Evolutionary conservation across 108 stramenopile species (phyloP).

Genomic region (Seminavis robusta): DNA sequence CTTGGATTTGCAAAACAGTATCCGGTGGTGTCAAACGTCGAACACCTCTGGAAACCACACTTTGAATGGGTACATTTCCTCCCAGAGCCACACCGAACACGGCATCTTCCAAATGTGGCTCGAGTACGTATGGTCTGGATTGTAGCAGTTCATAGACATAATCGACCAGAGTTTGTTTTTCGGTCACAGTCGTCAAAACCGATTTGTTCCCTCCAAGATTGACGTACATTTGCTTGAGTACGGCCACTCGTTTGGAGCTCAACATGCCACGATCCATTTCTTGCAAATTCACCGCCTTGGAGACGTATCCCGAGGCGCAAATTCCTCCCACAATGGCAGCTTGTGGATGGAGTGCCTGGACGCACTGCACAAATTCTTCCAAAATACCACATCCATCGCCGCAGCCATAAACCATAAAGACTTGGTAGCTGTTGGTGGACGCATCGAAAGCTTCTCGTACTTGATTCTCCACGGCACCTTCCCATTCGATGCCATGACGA

Average conservation of each 20-base stretch:
- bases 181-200: neutral
- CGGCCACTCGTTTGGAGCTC: neutral
- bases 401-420: conserved; percentile 40
- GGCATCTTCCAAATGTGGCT: conserved; percentile 8
- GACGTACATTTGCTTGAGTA: neutral
- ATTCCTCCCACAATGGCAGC: conserved; percentile 53
- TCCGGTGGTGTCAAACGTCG: conserved; percentile 26
- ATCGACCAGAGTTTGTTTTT: conserved; percentile 27
- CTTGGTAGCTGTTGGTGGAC: conserved; percentile 38
- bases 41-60: conserved; percentile 52
- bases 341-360: conserved; percentile 28
- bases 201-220: neutral
- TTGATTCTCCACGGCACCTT: neutral
- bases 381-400: conserved; percentile 9
- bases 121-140: neutral
- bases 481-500: neutral
- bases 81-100: conserved; percentile 49
- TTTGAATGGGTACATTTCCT: conserved; percentile 40
- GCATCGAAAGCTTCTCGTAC: neutral
- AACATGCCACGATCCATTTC: neutral
- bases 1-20: too few relatives aligned
- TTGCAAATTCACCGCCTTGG: neutral
- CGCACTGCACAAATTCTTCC: conserved; percentile 16
- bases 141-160: conserved; percentile 10
- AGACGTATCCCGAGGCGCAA: conserved; percentile 33